Base-by-base conservation (phyloP, 1,139 yeast species). In the Geotrichum australiense region DNA sequence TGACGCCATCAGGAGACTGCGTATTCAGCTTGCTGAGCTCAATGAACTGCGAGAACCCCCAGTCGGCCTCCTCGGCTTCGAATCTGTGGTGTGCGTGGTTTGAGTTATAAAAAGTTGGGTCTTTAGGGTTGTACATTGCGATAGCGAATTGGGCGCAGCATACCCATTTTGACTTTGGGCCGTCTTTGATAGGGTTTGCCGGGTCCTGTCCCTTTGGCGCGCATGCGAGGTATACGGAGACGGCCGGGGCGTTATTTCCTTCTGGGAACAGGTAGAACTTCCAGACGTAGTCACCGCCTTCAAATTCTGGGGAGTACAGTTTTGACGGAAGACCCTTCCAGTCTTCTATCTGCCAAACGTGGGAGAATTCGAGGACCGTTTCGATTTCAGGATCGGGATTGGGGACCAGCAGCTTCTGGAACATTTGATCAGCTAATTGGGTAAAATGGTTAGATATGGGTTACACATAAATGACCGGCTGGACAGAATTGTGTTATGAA, bases 81-180 rank as follows among this genome's bases (percentile, higher is more conserved):
- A 86, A 91, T 48, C 98, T 69, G 58, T 87, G 96, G 46, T 74
- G 74, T 0, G 96, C 82, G n/a, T 74, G 70, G 54, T 76, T 78
- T n/a, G 43, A 66, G 28, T 78, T 69, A 55, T 74, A 78, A 18
- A 76, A 67, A 6, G 71, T 63, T 0, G 91, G 81, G 53, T 80
- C 76, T 8, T 69, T 65, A 1, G 96, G 94, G 57, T 84, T 84
- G 77, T 96, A 89, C 49, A 86, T 69, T 47, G 81, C 84, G 37
- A 91, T 71, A 2, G 86, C 86, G 63, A 91, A 91, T 57, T 87
- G 95, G 2, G 94, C 94, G 64, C 97, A 89, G 15, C 78, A 80
- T 47, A 79, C 77, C 96, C 96, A 87, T 43, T 69, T 73, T 11
- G 57, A 57, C 3, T 25, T 33, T 12, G 25, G 32, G 24, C 35